Evolutionary conservation across 345 rosid genomes (phyloP).

Genomic region (Gossypium bickii): DNA sequence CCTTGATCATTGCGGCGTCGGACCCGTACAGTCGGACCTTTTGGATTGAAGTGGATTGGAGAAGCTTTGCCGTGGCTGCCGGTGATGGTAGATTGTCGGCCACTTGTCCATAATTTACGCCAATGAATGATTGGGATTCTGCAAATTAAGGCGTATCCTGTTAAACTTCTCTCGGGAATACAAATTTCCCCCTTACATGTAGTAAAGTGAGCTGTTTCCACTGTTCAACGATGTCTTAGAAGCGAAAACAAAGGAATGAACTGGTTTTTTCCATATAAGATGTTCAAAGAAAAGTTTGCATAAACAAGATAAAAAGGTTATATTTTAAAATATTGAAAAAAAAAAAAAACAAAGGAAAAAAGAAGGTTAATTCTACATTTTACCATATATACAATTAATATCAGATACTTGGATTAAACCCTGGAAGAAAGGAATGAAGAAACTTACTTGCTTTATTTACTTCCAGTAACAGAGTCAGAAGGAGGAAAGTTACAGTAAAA

Average conservation of each 20-base stretch:
- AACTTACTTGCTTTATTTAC: constrained; percentile 45
- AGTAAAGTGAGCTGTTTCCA: not conserved
- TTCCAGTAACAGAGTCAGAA: constrained; percentile 28
- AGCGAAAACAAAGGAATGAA: not conserved
- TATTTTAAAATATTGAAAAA: not conserved
- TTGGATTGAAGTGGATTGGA: constrained; percentile 63
- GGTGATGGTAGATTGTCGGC: constrained; percentile 88
- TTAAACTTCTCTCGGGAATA: not conserved
- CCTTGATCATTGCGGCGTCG: constrained; percentile 65
- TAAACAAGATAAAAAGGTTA: not conserved
- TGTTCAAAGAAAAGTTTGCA: not conserved
- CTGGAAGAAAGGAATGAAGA: not conserved
- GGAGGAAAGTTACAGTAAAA: constrained; percentile 23
- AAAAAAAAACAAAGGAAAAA: not conserved
- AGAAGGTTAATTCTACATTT: not conserved
- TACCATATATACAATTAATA: not conserved
- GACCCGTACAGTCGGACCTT: constrained; percentile 76
- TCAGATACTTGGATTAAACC: not conserved
- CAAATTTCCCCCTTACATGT: not conserved
- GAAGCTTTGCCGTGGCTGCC: constrained; percentile 62
- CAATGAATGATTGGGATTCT: constrained; percentile 74
- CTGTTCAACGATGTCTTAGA: not conserved
- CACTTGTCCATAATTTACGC: constrained; percentile 76
- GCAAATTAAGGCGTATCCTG: constrained; percentile 9
- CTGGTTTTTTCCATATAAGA: not conserved